A percentile compares a stretch with the other conserved stretches of the same genome.
phyloP scores from a whole-genome alignment of 495 filamentous ascomycete species.

The Tetracladium marchalianum region DNA sequence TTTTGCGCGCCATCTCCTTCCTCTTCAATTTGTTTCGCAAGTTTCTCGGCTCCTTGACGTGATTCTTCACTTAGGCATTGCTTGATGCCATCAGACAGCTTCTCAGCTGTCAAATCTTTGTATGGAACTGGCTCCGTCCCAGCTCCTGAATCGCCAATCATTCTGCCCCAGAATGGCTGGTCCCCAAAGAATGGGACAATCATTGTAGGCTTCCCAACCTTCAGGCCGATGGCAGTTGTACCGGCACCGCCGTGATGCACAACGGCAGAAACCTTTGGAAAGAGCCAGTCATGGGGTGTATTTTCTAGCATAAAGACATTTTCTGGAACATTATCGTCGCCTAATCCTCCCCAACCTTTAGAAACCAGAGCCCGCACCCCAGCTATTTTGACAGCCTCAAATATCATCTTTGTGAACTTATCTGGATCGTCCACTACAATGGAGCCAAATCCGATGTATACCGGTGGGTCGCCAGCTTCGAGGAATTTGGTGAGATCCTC shows the following conservation, averaged over 20 bases:
- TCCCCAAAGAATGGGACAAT: slow-evolving; percentile 63
- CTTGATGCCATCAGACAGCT: slow-evolving; percentile 58
- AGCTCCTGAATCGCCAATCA: slow-evolving; percentile 55
- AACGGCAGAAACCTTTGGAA: slow-evolving; percentile 46
- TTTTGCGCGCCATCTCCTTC: slow-evolving; percentile 70
- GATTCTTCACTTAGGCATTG: slow-evolving; percentile 53
- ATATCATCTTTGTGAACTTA: slow-evolving; percentile 50
- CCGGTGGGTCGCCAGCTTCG: slow-evolving; percentile 40
- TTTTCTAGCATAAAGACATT: slow-evolving; percentile 55
- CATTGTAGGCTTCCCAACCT: slow-evolving; percentile 54
- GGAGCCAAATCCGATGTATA: slow-evolving; percentile 61
- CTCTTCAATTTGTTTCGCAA: slow-evolving; percentile 49
- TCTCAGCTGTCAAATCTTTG: slow-evolving; percentile 53
- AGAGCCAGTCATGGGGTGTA: slow-evolving; percentile 61
- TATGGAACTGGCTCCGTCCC: slow-evolving; percentile 66
- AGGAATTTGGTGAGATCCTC: slow-evolving; percentile 44
- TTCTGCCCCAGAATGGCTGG: slow-evolving; percentile 76
- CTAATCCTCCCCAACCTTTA: slow-evolving; percentile 58
- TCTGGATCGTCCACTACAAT: slow-evolving; percentile 61
- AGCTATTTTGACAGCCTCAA: slow-evolving; percentile 46
- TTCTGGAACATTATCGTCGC: slow-evolving; percentile 45
- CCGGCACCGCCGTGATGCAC: slow-evolving; percentile 60
- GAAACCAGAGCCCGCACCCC: slow-evolving; percentile 54
- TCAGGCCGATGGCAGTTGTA: slow-evolving; percentile 55
- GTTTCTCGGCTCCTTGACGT: slow-evolving; percentile 40